A percentile compares a stretch with the other conserved stretches of the same genome.
Conservation (phyloP, 176 grass and related monocot species). For the Oryza glumipatula region DNA sequence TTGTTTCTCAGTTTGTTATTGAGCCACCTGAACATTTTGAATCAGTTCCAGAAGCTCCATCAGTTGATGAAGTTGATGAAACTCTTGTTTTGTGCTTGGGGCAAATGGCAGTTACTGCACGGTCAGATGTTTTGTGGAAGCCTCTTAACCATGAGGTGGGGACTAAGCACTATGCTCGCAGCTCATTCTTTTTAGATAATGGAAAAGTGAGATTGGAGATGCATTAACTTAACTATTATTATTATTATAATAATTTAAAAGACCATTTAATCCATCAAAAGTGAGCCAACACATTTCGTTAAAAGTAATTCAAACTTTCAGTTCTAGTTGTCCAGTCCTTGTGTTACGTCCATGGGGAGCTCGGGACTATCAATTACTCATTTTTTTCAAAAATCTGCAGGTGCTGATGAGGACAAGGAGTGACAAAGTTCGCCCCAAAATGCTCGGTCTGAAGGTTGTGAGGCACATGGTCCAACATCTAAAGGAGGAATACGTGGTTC, state of each 20-base stretch:
- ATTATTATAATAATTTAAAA: neutral
- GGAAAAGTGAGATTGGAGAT: neutral
- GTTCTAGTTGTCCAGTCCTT: neutral
- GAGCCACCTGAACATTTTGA: slow-evolving; percentile 58
- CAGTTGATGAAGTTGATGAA: slow-evolving; percentile 83
- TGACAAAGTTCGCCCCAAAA: slow-evolving; percentile 69
- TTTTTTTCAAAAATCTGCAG: slow-evolving; percentile 44
- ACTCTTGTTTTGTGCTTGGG: slow-evolving; percentile 74
- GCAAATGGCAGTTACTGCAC: slow-evolving; percentile 90
- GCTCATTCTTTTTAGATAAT: neutral
- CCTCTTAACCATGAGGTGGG: slow-evolving; percentile 96
- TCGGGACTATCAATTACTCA: neutral
- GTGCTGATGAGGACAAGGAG: slow-evolving; percentile 89
- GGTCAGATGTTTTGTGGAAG: slow-evolving; percentile 90
- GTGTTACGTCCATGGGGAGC: too few species aligned
- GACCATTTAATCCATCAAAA: neutral
- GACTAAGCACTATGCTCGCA: slow-evolving; percentile 12
- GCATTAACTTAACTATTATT: slow-evolving; percentile 16
- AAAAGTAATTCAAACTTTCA: neutral
- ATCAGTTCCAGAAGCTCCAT: slow-evolving; percentile 42
- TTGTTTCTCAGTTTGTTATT: slow-evolving; percentile 64
- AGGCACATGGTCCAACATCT: slow-evolving; percentile 84
- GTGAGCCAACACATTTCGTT: neutral
- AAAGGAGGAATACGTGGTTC: slow-evolving; percentile 81
- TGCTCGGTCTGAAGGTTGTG: slow-evolving; percentile 80